Base-by-base conservation (phyloP, 2,329 filamentous ascomycete species). In the Diplodia seriata region DNA sequence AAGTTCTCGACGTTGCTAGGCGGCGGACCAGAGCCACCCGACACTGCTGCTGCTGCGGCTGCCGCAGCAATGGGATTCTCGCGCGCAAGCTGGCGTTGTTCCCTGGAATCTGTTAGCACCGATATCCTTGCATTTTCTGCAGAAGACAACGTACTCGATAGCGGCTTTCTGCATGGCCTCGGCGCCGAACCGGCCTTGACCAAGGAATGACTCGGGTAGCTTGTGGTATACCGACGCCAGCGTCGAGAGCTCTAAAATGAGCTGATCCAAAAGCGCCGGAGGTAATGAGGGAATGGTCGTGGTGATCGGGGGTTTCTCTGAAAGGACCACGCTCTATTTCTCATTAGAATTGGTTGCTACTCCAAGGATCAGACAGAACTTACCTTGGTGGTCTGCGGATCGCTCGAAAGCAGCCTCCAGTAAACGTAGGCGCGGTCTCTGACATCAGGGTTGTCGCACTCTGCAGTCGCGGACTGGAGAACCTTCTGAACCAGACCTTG, bases 151-250 rank as follows among this genome's bases (percentile, higher is more conserved):
- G 68, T 51, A 63, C 81, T 97, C 94, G 76, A 99, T 97, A 69
- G 95, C 95, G 62, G 94, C 94, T 72, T 91, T 90, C 80, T 98
- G 95, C 75, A 99, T 93, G 69, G 92, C 93, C 79, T 97, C 94
- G 59, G 95, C 94, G 47, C 94, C 95, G 73, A 92, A 97, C 54
- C 94, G 90, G 51, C 95, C 95, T 81, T 97, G 93, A 73, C 95
- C 95, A 68, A 99, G 90, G 80, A 99, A 99, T n/a, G 94, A 93
- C 85, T 97, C 93, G 54, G 95, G 94, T 9, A 94, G 94, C 82
- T 97, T 98, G 87, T 99, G 95, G 81, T 99, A 99, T 26, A 99
- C 95, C 1, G 94, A 98, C 8, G 95, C 93, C 36, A 99, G 87
- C 11, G 95, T 97, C 14, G 94, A 98, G 38, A 99, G 87, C 79